phyloP scores from a whole-genome alignment of 176 grass and related monocot species.

The Eragrostis nindensis region DNA sequence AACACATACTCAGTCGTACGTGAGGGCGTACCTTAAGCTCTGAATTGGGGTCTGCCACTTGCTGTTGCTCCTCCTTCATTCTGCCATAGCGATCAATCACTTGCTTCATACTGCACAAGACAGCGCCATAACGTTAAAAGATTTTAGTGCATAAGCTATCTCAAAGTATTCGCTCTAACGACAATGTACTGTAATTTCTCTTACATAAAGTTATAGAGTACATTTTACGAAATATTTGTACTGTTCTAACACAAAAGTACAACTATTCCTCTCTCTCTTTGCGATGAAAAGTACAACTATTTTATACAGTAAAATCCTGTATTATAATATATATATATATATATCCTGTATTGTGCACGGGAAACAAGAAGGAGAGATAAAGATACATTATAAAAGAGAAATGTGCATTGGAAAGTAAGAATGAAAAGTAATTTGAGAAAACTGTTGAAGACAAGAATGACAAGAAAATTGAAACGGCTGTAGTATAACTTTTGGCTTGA shows the following conservation, averaged over 20 bases:
- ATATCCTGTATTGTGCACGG: no score
- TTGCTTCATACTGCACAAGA: slow-evolving; percentile 64
- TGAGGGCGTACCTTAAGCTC: slow-evolving; percentile 69
- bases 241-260: background rate
- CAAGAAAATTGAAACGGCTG: no score
- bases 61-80: slow-evolving; percentile 64
- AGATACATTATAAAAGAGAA: no score
- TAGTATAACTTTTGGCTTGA: background rate
- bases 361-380: no score
- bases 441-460: no score
- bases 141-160: background rate
- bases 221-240: background rate
- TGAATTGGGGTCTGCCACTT: slow-evolving; percentile 54
- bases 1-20: background rate
- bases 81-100: slow-evolving; percentile 77
- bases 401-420: no score
- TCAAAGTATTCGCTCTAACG: background rate
- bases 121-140: background rate
- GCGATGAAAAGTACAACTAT: background rate
- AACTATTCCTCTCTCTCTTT: background rate
- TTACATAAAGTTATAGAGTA: background rate
- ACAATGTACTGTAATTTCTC: background rate
- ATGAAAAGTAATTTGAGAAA: no score
- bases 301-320: no score
- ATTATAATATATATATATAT: no score